Evolutionary conservation across 805 yeast species (phyloP).

Genomic region (Torulaspora indica): DNA sequence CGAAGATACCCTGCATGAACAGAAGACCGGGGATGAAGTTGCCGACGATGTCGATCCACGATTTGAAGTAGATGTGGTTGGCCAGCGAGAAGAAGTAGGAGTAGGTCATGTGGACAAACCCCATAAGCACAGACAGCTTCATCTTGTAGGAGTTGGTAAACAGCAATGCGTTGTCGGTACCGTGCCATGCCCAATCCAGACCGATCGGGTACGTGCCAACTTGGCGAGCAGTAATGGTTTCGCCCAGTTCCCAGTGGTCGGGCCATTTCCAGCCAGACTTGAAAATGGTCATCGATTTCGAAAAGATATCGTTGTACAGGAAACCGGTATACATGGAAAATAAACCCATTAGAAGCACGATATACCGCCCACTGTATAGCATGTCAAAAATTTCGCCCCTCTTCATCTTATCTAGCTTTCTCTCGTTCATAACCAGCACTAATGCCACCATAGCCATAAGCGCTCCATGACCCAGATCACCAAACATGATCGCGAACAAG

Average conservation of each 20-base stretch:
- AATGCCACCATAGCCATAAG: slow-evolving; percentile 54
- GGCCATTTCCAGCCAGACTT: slow-evolving; percentile 71
- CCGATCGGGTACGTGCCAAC: slow-evolving; percentile 58
- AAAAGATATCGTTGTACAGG: slow-evolving; percentile 66
- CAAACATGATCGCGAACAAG: slow-evolving; percentile 81
- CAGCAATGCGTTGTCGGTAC: slow-evolving; percentile 65
- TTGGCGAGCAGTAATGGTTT: slow-evolving; percentile 44
- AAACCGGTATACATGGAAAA: slow-evolving; percentile 74
- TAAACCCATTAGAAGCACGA: slow-evolving; percentile 62
- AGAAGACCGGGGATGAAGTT: slow-evolving; percentile 69
- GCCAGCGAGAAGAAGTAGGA: slow-evolving; percentile 64
- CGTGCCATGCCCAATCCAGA: slow-evolving; percentile 73
- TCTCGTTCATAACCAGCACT: slow-evolving; percentile 52
- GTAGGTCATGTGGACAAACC: slow-evolving; percentile 69
- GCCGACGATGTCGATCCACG: slow-evolving; percentile 62
- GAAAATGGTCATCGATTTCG: slow-evolving; percentile 64
- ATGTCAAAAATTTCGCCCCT: slow-evolving; percentile 73
- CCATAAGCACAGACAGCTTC: slow-evolving; percentile 73
- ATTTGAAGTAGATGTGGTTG: slow-evolving; percentile 53
- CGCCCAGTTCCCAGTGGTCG: slow-evolving; percentile 45
- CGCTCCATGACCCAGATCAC: slow-evolving; percentile 77
- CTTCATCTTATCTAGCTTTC: slow-evolving; percentile 47
- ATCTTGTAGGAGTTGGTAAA: slow-evolving; percentile 72
- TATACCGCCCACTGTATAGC: slow-evolving; percentile 70
- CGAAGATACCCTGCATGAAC: slow-evolving; percentile 73